Conservation (phyloP, 1,139 yeast species). For the Candida tropicalis region DNA sequence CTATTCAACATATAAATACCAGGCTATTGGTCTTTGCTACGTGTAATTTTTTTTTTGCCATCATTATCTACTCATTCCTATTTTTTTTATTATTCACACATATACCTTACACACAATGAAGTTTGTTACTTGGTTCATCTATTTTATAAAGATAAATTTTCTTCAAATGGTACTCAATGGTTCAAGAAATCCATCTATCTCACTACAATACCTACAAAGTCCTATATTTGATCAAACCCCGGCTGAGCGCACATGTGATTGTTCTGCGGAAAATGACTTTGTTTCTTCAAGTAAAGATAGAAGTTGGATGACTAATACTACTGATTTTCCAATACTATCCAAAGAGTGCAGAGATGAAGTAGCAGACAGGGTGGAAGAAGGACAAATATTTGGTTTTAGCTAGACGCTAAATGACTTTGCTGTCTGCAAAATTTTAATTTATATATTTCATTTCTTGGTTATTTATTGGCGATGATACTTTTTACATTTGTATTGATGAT, state of each 20-base stretch:
- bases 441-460: no score
- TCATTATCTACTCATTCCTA: not conserved
- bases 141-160: conserved; percentile 41
- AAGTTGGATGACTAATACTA: conserved; percentile 27
- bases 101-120: conserved; percentile 27
- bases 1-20: no score
- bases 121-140: conserved; percentile 34
- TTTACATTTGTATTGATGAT: no score
- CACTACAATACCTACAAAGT: conserved; percentile 38
- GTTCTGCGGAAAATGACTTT: not conserved
- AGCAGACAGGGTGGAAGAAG: not conserved
- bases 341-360: not conserved
- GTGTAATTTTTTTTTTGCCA: not conserved
- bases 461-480: no score
- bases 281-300: conserved; percentile 14
- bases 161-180: conserved; percentile 39
- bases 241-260: conserved; percentile 1
- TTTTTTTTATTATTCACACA: not conserved
- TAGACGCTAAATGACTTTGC: no score
- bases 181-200: conserved; percentile 37
- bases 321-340: conserved; percentile 27
- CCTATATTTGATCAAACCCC: conserved; percentile 30
- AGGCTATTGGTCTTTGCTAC: no score
- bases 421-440: no score
- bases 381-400: not conserved